These are phyloP conservation scores for Colletotrichum graminicola DNA, from an alignment of 2,329 filamentous ascomycete genomes.

Conservation along the genomic window DNA sequence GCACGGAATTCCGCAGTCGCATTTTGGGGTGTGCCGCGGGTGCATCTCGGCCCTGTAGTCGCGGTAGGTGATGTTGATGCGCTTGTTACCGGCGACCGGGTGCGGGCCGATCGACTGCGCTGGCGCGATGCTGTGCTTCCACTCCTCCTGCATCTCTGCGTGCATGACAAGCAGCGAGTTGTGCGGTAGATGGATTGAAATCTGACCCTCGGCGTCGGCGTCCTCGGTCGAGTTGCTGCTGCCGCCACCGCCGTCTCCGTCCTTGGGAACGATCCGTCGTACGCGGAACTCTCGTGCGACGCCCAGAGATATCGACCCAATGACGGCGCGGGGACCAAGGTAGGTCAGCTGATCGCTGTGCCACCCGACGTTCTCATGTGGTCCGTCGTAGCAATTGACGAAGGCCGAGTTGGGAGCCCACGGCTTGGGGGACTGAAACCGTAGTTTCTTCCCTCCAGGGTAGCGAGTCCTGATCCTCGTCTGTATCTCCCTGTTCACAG, in stretches of 20 bases:
- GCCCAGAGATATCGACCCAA: conserved; percentile 90
- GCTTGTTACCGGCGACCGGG: conserved; percentile 80
- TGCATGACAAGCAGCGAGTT: conserved; percentile 97
- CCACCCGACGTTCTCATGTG: conserved; percentile 86
- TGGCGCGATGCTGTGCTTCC: conserved; percentile 90
- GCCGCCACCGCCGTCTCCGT: conserved; percentile 52
- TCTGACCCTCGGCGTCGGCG: conserved; percentile 82
- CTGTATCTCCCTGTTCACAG: conserved; percentile 83
- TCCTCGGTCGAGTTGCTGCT: conserved; percentile 55
- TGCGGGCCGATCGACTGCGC: conserved; percentile 85
- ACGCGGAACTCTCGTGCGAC: conserved; percentile 95
- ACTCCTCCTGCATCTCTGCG: conserved; percentile 96
- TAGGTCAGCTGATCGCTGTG: conserved; percentile 96
- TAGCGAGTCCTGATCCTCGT: conserved; percentile 77
- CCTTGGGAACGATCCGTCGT: conserved; percentile 76
- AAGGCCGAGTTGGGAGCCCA: conserved; percentile 94
- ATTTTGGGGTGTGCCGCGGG: conserved; percentile 82
- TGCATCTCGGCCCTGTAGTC: conserved; percentile 84
- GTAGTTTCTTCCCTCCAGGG: conserved; percentile 78
- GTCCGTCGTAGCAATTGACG: conserved; percentile 93
- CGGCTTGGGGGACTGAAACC: conserved; percentile 76
- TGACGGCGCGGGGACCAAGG: conserved; percentile 87
- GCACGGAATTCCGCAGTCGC: conserved; percentile 77
- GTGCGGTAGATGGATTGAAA: conserved; percentile 92
- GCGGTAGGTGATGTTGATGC: conserved; percentile 95